Base-by-base conservation (phyloP, 495 filamentous ascomycete genomes). In the Hyaloscypha bicolor region DNA sequence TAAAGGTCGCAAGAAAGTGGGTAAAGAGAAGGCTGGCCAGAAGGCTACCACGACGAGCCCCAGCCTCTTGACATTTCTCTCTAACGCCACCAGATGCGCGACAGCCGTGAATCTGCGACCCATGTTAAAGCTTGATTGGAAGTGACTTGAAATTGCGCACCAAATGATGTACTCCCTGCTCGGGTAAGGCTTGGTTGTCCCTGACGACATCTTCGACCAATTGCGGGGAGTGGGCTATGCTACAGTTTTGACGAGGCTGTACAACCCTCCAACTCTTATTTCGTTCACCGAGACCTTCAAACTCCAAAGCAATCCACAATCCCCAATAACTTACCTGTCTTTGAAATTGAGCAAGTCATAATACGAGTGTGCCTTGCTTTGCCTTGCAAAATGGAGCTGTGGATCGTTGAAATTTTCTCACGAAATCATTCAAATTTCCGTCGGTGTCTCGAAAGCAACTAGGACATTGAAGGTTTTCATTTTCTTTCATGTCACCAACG, bases 291-390 rank as follows among this genome's bases (percentile, higher is more conserved):
- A 48, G 42, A 48, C 8, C 9, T 48, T 48, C 35, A 48, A 19
- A 48, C 42, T 48, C 16, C 16, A 16, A 4, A 37, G 6, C 35
- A 37, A 37, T 6, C 12, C 35, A 37, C 42, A 48, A 0, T 48
- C 16, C 16, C 42, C 42, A 16, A 16, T 0, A 19, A 19, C 4
- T 4, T 48, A 1, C 42, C 16, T 4, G 1, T 3, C 16, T 48
- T 48, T 48, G 16, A 19, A 14, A 48, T 48, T 48, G 42, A 48
- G 25, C 16, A 48, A 48, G 42, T 48, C 42, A 48, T 2, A 19
- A 48, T 48, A 48, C 42, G 42, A 48, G 42, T 48, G 42, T 48
- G 42, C 42, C 42, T 48, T 48, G 16, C 42, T 48, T 19, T 48
- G 42, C 42, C 42, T 48, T 48, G 42, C 42, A 48, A 16, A 14